Evolutionary conservation across 192 early-diverging fungal genomes (phyloP), one percentile per base, ranked within the genome.

Genomic region (Coemansia sp.): DNA sequence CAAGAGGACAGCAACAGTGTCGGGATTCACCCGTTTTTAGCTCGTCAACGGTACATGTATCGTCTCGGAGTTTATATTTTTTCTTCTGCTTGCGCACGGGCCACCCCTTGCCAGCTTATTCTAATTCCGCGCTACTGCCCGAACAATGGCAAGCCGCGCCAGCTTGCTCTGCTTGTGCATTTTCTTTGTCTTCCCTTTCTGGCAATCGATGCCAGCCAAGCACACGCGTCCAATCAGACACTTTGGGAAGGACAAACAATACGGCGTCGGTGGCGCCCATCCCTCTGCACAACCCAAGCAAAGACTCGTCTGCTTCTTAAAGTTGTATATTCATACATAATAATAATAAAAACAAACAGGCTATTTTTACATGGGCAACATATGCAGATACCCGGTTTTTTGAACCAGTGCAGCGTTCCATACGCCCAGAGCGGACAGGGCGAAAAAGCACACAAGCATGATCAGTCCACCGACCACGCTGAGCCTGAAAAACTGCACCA

Each of bases 331-430:
- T 14, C 15, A 59, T 58, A 67, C 17, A 67, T 34, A 57, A 43
- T 18, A 17, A 32, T 38, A 43, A 62, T 17, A 57, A 33, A 18
- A 5, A 36, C 2, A 9, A 2, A 7, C 8, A 38, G 32, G 4
- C 32, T 51, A 64, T 35, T 33, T 39, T 60, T 64, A 79, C 1
- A 68, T 33, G 8, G 68, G 72, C 51, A 74, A n/a, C n/a, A n/a
- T n/a, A n/a, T n/a, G 51, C 41, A 53, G 7, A 8, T 58, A 36
- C 5, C 65, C 55, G 20, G 65, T 60, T 17, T 57, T 68, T 34
- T 71, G 71, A 20, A 83, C 65, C 55, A 83, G 62, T 60, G 72
- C 72, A 2, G 66, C 72, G 33, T 83, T 83, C 81, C 81, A 83
- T 22, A 59, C 58, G 1, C 61, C 73, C 66, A 83, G 67, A n/a